Conservation (phyloP, 306 rosid genomes). For the Canavalia ensiformis region DNA sequence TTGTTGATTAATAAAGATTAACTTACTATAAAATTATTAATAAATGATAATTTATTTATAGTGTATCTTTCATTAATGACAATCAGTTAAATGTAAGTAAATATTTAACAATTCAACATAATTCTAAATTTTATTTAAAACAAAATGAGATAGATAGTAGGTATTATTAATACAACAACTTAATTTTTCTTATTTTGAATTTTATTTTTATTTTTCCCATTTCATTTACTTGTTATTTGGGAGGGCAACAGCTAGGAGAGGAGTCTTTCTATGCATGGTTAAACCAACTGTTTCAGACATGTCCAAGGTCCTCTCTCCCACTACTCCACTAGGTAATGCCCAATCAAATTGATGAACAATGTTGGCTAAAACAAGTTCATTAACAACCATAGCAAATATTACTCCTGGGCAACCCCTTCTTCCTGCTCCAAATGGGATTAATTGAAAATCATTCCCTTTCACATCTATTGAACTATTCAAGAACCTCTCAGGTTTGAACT, state of each 20-base stretch:
- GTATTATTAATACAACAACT: too few species aligned
- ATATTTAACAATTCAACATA: too few species aligned
- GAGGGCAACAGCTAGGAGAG: not conserved
- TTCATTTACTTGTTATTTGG: not conserved
- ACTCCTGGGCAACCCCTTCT: not conserved
- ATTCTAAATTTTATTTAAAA: too few species aligned
- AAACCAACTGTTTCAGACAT: not conserved
- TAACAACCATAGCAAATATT: not conserved
- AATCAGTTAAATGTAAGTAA: too few species aligned
- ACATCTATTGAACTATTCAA: not conserved
- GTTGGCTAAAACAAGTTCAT: not conserved
- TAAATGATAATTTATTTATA: too few species aligned
- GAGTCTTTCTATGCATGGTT: not conserved
- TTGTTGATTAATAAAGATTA: too few species aligned
- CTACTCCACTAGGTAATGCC: not conserved
- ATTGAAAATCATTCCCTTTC: slow-evolving; percentile 2
- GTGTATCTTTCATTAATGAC: too few species aligned
- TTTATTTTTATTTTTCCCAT: too few species aligned
- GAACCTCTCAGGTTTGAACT: slow-evolving; percentile 23
- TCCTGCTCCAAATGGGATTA: not conserved
- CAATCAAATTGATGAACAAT: not conserved
- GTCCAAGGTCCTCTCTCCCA: not conserved
- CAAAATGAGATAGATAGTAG: too few species aligned
- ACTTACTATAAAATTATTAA: too few species aligned
- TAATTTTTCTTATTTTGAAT: too few species aligned